Percentiles rank a stretch among this genome's conserved stretches.
phyloP scores from a whole-genome alignment of 2,329 filamentous ascomycete genomes.

The Fusarium sp. region DNA sequence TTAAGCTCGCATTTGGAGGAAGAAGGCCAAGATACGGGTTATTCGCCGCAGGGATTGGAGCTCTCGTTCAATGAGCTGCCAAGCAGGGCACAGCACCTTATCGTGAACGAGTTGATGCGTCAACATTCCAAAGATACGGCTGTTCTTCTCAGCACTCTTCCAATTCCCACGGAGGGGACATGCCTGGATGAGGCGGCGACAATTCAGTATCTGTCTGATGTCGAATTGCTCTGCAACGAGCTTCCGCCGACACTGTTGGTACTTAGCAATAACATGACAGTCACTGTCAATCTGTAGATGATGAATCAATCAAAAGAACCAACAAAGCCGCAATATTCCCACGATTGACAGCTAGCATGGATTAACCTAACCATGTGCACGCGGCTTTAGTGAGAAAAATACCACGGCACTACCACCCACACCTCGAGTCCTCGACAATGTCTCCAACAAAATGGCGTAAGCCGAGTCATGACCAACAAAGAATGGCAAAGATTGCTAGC shows the following conservation, averaged over 20 bases:
- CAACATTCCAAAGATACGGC: slow-evolving; percentile 77
- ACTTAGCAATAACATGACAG: slow-evolving; percentile 90
- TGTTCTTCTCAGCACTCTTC: slow-evolving; percentile 85
- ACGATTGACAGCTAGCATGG: slow-evolving; percentile 35
- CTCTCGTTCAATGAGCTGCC: slow-evolving; percentile 90
- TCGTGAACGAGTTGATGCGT: slow-evolving; percentile 86
- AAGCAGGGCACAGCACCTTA: slow-evolving; percentile 85
- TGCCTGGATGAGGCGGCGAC: slow-evolving; percentile 77
- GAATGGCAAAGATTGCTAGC: slow-evolving; percentile 34
- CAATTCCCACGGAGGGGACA: slow-evolving; percentile 83
- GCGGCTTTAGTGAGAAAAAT: slow-evolving; percentile 13
- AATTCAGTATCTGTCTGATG: slow-evolving; percentile 79
- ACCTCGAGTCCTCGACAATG: slow-evolving; percentile 7
- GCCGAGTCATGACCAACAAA: slow-evolving; percentile 41
- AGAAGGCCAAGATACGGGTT: slow-evolving; percentile 56
- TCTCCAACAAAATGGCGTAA: slow-evolving; percentile 24
- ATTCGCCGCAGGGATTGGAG: slow-evolving; percentile 73
- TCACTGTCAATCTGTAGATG: slow-evolving; percentile 77
- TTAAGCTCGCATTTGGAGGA: slow-evolving; percentile 44
- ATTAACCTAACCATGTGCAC: slow-evolving; percentile 5
- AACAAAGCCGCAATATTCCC: slow-evolving; percentile 38
- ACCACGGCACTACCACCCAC: slow-evolving; percentile 3
- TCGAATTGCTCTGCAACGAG: slow-evolving; percentile 82
- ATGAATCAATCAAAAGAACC: slow-evolving; percentile 25
- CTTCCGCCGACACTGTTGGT: slow-evolving; percentile 83